These are phyloP conservation scores for Mesembryanthemum crystallinum DNA, from an alignment of 148 eudicot species.

Conservation along the genomic window DNA sequence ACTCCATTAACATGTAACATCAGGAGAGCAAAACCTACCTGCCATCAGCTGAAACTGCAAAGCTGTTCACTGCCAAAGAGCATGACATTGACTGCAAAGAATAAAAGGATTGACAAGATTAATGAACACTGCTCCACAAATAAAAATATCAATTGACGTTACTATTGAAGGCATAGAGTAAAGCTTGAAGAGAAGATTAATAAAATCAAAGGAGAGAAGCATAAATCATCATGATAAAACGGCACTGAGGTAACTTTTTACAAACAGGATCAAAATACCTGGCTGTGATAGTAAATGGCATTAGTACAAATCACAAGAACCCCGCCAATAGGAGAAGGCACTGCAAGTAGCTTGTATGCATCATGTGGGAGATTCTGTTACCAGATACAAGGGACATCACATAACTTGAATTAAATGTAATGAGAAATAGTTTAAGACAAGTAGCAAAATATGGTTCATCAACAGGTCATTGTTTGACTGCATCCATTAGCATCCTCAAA, in stretches of 20 bases:
- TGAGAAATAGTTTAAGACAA: background rate
- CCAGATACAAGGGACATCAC: slow-evolving; percentile 19
- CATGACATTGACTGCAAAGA: slow-evolving; percentile 85
- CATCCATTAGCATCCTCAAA: background rate
- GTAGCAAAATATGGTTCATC: background rate
- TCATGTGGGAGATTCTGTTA: slow-evolving; percentile 91
- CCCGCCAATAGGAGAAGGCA: slow-evolving; percentile 99
- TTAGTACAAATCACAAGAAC: slow-evolving; percentile 83
- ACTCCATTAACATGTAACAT: background rate
- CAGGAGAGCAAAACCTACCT: slow-evolving; percentile 43
- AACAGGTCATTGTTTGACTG: background rate
- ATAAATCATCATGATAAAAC: slow-evolving; percentile 11
- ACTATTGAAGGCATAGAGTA: slow-evolving; percentile 11
- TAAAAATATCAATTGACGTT: slow-evolving; percentile 12
- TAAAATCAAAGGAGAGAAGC: background rate
- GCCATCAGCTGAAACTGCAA: slow-evolving; percentile 64
- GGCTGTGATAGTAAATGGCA: slow-evolving; percentile 92
- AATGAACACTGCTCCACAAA: background rate
- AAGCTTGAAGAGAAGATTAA: background rate
- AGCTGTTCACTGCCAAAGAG: slow-evolving; percentile 81
- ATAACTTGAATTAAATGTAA: background rate
- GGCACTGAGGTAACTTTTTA: background rate
- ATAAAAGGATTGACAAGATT: slow-evolving; percentile 11
- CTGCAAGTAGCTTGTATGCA: slow-evolving; percentile 96
- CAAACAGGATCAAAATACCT: slow-evolving; percentile 49